Evolutionary conservation across 805 yeast species (phyloP).

Genomic region (Wickerhamiella nectarea): DNA sequence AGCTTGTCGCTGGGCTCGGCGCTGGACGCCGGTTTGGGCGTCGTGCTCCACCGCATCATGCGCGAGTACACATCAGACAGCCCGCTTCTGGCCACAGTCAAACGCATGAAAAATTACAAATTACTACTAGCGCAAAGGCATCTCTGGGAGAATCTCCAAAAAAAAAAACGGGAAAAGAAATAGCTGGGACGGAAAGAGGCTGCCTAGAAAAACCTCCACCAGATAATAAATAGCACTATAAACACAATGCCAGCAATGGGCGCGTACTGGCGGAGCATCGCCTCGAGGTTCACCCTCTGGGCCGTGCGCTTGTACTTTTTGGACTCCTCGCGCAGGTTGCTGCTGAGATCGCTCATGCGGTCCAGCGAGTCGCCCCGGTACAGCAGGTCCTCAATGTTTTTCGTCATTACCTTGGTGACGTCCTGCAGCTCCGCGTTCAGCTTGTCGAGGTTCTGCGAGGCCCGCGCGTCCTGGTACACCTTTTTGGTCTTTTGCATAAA

Average conservation of each 20-base stretch:
- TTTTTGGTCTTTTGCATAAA: conserved; percentile 71
- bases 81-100: not conserved
- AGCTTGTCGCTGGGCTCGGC: conserved; percentile 5
- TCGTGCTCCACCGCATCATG: conserved; percentile 7
- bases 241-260: conserved; percentile 68
- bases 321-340: conserved; percentile 65
- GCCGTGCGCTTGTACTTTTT: conserved; percentile 83
- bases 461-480: conserved; percentile 80
- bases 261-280: conserved; percentile 76
- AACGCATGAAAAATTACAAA: conserved; percentile 1
- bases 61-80: conserved; percentile 7
- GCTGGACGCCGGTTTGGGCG: not conserved
- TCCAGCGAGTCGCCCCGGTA: conserved; percentile 93
- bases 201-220: conserved; percentile 53
- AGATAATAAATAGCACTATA: conserved; percentile 56
- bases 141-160: too few relatives aligned
- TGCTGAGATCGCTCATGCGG: conserved; percentile 72
- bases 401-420: conserved; percentile 89
- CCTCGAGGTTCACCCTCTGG: conserved; percentile 76
- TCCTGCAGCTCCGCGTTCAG: conserved; percentile 80
- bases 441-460: conserved; percentile 75
- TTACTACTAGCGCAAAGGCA: too few relatives aligned
- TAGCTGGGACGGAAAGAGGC: not conserved
- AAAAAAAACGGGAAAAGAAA: too few relatives aligned
- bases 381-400: conserved; percentile 85